Conservation (phyloP, 495 filamentous ascomycete species). For the Cryomyces minteri region DNA sequence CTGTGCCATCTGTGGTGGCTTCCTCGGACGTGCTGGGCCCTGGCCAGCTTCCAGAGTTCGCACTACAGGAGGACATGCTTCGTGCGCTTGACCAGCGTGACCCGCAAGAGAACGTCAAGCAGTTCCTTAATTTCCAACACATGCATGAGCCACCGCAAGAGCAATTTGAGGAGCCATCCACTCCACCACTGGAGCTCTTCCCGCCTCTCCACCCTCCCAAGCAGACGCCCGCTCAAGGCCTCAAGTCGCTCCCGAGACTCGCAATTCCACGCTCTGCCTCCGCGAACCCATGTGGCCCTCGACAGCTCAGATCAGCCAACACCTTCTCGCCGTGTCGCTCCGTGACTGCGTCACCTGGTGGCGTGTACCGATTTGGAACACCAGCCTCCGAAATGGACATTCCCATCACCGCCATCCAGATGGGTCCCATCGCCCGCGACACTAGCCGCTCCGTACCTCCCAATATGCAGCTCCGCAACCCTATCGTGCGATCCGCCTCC, state of each 20-base stretch:
- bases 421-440: conserved; percentile 51
- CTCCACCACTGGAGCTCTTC: conserved; percentile 20
- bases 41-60: conserved; percentile 36
- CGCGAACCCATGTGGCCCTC: conserved; percentile 6
- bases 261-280: conserved; percentile 19
- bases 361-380: conserved; percentile 52
- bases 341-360: conserved; percentile 22
- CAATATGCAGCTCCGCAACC: conserved; percentile 58
- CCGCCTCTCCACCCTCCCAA: conserved; percentile 15
- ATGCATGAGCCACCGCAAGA: conserved; percentile 20
- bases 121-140: conserved; percentile 70
- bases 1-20: conserved; percentile 63
- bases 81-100: conserved; percentile 48
- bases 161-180: conserved; percentile 1
- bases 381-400: conserved; percentile 82
- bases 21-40: conserved; percentile 79
- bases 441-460: conserved; percentile 80
- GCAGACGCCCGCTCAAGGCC: conserved; percentile 12
- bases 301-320: not conserved
- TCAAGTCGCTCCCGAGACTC: conserved; percentile 19
- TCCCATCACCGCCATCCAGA: conserved; percentile 56
- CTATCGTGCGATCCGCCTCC: conserved; percentile 31
- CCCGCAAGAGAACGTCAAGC: conserved; percentile 77
- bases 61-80: conserved; percentile 53
- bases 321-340: conserved; percentile 17